A percentile compares a stretch with the other conserved stretches of the same genome.
Evolutionary conservation across 176 grass and related monocot species (phyloP).

Genomic region (Areca catechu): DNA sequence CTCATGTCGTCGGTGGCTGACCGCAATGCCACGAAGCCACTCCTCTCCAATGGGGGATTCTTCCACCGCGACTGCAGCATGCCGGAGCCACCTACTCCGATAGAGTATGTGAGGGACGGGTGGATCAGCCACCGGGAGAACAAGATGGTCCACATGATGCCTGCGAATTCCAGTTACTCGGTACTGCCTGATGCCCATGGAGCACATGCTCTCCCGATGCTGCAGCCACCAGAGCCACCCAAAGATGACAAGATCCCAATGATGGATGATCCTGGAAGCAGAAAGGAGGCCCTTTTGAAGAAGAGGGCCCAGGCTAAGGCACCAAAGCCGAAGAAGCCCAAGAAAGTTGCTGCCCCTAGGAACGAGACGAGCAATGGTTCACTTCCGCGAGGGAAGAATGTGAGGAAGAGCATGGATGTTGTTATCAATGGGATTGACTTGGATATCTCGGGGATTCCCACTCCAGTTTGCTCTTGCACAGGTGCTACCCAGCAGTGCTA

Average conservation of each 20-base stretch:
- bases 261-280: not conserved
- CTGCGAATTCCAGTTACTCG: constrained; percentile 2
- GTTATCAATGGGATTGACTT: constrained; percentile 20
- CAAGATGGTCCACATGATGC: constrained; percentile 16
- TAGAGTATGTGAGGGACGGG: constrained; percentile 1
- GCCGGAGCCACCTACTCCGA: too few species aligned
- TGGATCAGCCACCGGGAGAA: constrained; percentile 12
- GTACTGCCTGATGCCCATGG: constrained; percentile 15
- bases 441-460: constrained; percentile 14
- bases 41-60: constrained; percentile 1
- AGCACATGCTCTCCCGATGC: not conserved
- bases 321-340: constrained; percentile 13
- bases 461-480: constrained; percentile 19
- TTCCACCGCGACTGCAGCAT: too few species aligned
- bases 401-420: constrained; percentile 9
- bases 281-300: constrained; percentile 8
- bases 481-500: constrained; percentile 18
- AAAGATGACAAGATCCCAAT: not conserved
- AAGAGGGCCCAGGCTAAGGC: constrained; percentile 2
- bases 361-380: not conserved
- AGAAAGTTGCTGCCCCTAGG: constrained; percentile 1
- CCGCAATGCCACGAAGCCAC: not conserved
- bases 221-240: not conserved
- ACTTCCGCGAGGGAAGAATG: not conserved
- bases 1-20: constrained; percentile 14